Base-by-base conservation (phyloP, 257 asterid genomes). In the Asclepias syriaca region DNA sequence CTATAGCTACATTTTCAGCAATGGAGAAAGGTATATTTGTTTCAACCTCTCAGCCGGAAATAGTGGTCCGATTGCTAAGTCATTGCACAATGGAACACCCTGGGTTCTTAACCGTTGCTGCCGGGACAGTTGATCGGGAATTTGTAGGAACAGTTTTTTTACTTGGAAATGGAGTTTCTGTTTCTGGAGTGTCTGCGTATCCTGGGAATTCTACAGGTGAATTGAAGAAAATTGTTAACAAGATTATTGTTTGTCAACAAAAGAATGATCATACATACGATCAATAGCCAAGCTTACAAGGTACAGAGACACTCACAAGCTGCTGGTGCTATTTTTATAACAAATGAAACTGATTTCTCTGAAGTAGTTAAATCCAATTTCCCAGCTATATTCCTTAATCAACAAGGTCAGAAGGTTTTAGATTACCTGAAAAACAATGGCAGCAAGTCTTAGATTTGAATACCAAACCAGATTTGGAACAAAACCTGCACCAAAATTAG, bases 31-130 rank as follows among this genome's bases (percentile, higher is more conserved):
- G 91, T 16, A 88, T 88, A 57, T 83, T 90, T 40, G 96, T 90
- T 15, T 83, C 96, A 4, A 87, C 93, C 0, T 90, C 97, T 90
- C 97, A 0, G 84, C 93, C 0, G 97, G 96, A 10, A 90, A 90
- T 60, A 81, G 77, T 27, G 97, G 97, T 68, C 97, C 93, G 0
- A 64, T 8, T 2, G 18, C n/a, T 14, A 81, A 24, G 59, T 50
- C 87, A 4, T 27, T 90, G 55, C 90, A 86, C 77, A 90, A 90
- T 61, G 92, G 88, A 7, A 86, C 77, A 6, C 97, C 97, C 11
- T 90, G 97, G 97, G 89, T 90, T 24, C 85, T 89, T 65, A 90
- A 90, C 73, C 12, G 93, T 88, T 1, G 97, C 92, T 6, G 92
- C 96, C 1, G 88, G 96, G 0, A 88, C 96, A 4, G 56, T 83